Evolutionary conservation across 1,139 yeast genomes (phyloP).

Genomic region (Suhomyces bribrorum): DNA sequence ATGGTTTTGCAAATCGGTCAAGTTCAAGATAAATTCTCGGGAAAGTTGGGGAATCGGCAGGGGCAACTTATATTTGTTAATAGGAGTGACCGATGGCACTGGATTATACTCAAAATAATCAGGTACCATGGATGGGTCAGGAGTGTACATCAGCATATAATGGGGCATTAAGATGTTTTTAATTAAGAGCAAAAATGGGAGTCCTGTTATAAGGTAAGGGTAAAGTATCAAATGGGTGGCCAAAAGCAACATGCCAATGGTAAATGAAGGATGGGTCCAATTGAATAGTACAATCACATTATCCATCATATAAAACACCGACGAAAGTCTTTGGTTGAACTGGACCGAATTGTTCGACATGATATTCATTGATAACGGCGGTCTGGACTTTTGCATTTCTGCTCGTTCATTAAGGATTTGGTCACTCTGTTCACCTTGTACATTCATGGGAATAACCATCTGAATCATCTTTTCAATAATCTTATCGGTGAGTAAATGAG

Average conservation of each 20-base stretch:
- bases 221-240: slow-evolving; percentile 60
- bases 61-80: slow-evolving; percentile 53
- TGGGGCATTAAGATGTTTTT: slow-evolving; percentile 69
- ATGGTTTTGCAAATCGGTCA: slow-evolving; percentile 83
- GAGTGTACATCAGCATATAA: slow-evolving; percentile 49
- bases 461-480: slow-evolving; percentile 66
- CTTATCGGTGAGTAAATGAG: slow-evolving; percentile 57
- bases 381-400: slow-evolving; percentile 61
- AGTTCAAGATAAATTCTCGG: slow-evolving; percentile 72
- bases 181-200: slow-evolving; percentile 58
- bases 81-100: slow-evolving; percentile 52
- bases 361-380: slow-evolving; percentile 65
- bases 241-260: slow-evolving; percentile 58
- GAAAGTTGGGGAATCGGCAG: slow-evolving; percentile 80
- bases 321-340: slow-evolving; percentile 63
- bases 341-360: slow-evolving; percentile 72
- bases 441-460: slow-evolving; percentile 70
- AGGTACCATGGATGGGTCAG: slow-evolving; percentile 30
- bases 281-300: slow-evolving; percentile 51
- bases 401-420: slow-evolving; percentile 48
- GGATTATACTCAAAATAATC: slow-evolving; percentile 44
- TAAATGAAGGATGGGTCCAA: slow-evolving; percentile 67
- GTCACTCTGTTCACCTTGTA: slow-evolving; percentile 41
- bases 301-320: slow-evolving; percentile 63
- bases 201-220: slow-evolving; percentile 55